Percentiles rank a stretch among this genome's conserved stretches.
Conservation (phyloP, 1,284 basidiomycete genomes). For the Papiliotrema flavescens region DNA sequence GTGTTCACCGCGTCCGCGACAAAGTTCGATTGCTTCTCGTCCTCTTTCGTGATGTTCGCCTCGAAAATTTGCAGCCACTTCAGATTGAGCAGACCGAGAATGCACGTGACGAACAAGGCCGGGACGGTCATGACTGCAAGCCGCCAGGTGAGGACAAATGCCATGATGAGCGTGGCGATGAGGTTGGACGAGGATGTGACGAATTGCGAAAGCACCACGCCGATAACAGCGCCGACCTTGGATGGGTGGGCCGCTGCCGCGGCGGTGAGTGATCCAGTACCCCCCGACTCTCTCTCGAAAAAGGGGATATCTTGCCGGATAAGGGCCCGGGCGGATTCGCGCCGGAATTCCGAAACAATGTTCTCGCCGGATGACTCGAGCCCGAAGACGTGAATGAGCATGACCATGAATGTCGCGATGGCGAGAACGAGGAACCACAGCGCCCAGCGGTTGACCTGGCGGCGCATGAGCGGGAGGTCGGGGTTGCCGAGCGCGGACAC, state of each 20-base stretch:
- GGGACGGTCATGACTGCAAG: constrained; percentile 43
- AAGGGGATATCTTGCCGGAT: constrained; percentile 36
- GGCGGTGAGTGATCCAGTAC: constrained; percentile 47
- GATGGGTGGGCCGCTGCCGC: constrained; percentile 41
- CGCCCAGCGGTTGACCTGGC: constrained; percentile 27
- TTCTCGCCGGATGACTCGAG: constrained; percentile 32
- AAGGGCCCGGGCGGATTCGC: constrained; percentile 17
- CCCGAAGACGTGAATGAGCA: constrained; percentile 25
- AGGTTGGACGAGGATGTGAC: constrained; percentile 36
- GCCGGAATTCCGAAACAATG: constrained; percentile 20
- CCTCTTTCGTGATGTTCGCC: constrained; percentile 36
- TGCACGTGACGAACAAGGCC: constrained; percentile 28
- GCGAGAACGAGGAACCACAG: constrained; percentile 41
- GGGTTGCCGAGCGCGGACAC: constrained; percentile 26
- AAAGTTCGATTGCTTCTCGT: constrained; percentile 39
- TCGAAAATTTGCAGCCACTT: constrained; percentile 34
- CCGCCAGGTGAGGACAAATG: constrained; percentile 46
- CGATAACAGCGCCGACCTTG: constrained; percentile 46
- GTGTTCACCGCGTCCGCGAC: constrained; percentile 50
- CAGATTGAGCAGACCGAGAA: constrained; percentile 23
- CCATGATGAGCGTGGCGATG: constrained; percentile 44
- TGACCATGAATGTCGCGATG: constrained; percentile 19
- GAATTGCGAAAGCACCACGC: constrained; percentile 47
- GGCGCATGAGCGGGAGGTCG: constrained; percentile 16
- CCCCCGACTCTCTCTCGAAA: constrained; percentile 41